phyloP scores from a whole-genome alignment of 1,284 basidiomycete species.

The Trichosporon inkin region DNA sequence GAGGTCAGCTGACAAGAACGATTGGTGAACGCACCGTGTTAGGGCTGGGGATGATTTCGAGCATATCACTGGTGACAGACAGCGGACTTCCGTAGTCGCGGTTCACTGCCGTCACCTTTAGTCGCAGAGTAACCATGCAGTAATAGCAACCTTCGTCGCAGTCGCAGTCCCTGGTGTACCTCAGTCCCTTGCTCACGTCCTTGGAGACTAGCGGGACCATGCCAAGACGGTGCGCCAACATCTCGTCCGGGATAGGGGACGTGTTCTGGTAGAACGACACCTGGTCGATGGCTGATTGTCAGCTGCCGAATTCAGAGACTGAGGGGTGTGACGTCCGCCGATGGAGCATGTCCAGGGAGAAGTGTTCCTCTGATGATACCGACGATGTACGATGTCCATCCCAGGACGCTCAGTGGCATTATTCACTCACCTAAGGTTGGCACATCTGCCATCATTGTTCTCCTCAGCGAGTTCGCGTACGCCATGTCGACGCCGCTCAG shows the following conservation, averaged over 20 bases:
- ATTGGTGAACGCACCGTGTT: constrained; percentile 21
- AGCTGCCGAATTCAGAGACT: no score
- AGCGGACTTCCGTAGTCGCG: constrained; percentile 33
- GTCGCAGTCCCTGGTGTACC: constrained; percentile 55
- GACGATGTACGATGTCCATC: not conserved
- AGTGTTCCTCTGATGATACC: no score
- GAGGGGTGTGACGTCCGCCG: no score
- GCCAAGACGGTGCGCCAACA: constrained; percentile 91
- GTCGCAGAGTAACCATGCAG: constrained; percentile 47
- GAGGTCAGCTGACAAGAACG: not conserved
- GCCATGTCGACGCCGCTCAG: constrained; percentile 89
- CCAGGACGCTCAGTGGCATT: no score
- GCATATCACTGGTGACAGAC: constrained; percentile 47
- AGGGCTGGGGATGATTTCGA: constrained; percentile 43
- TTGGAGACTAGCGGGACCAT: constrained; percentile 86
- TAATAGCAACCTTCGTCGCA: constrained; percentile 52
- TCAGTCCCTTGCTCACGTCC: constrained; percentile 77
- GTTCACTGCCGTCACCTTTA: constrained; percentile 37
- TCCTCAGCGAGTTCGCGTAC: constrained; percentile 83
- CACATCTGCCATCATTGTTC: constrained; percentile 92
- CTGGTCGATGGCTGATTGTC: constrained; percentile 81
- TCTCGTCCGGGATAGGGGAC: constrained; percentile 92
- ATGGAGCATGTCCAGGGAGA: no score
- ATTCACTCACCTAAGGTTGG: constrained; percentile 76
- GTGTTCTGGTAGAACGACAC: constrained; percentile 92